A percentile compares a stretch with the other conserved stretches of the same genome.
These are phyloP conservation scores for Daldinia decipiens DNA, from an alignment of 495 filamentous ascomycete genomes.

Conservation along the genomic window DNA sequence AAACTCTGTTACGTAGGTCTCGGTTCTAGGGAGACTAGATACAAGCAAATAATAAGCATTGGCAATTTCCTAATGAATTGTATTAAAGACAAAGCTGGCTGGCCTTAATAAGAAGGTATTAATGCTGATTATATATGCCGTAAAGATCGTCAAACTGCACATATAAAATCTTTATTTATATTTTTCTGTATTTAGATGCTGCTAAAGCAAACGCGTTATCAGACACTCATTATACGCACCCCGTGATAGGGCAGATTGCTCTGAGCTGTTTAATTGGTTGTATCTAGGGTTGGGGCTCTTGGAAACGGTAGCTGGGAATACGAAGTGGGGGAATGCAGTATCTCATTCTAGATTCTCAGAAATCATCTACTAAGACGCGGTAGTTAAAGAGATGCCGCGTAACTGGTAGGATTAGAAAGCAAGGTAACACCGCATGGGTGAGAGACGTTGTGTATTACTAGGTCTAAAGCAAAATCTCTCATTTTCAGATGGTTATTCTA, in stretches of 20 bases:
- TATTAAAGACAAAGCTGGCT: too few species aligned
- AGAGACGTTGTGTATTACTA: background rate
- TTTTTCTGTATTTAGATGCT: too few species aligned
- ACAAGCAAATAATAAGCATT: too few species aligned
- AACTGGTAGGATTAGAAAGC: background rate
- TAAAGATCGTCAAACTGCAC: too few species aligned
- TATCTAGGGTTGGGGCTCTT: background rate
- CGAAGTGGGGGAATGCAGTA: background rate
- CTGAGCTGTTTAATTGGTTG: background rate
- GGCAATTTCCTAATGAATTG: too few species aligned
- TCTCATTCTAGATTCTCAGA: background rate
- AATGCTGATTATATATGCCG: too few species aligned
- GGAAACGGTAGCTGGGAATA: background rate
- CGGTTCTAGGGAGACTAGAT: too few species aligned
- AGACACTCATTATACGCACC: too few species aligned
- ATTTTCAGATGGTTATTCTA: constrained; percentile 4
- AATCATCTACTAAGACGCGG: background rate
- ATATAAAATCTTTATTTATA: too few species aligned
- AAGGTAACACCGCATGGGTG: background rate
- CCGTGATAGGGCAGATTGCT: background rate
- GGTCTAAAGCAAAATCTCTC: background rate
- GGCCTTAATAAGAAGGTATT: too few species aligned
- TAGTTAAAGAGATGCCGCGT: background rate
- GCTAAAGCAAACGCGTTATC: too few species aligned
- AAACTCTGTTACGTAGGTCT: background rate